Evolutionary conservation across 1,284 basidiomycete species (phyloP), one percentile per base, ranked within the genome.

Genomic region (Cystobasidium slooffiae): DNA sequence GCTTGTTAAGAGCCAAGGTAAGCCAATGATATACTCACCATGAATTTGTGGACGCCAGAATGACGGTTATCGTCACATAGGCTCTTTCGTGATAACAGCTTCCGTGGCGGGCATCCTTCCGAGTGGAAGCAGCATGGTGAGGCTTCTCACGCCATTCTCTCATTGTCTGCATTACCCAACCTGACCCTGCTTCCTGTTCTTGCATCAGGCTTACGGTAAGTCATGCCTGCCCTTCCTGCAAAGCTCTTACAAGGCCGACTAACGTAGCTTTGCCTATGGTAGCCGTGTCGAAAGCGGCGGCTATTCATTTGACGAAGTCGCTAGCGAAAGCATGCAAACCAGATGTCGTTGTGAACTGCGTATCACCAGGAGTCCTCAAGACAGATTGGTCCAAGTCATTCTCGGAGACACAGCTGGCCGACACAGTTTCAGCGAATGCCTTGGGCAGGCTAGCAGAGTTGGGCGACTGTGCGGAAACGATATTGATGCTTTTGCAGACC

Each of bases 41-140:
- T 8, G 64, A 52, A 24, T 10, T 47, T 16, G 18, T 4, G 22
- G 1, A 20, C 14, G 16, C 18, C 20, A 1, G 20, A 39, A 8
- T 47, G 37, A 1, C 46, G 31, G 31, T 31, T 31, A 31, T 49
- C n/a, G 46, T 12, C 3, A 49, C 12, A 14, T 4, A 68, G 78
- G 77, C 39, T 53, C 55, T 7, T 78, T 78, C 41, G 51, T 78
- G 56, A 77, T 78, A 62, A 76, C 75, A 12, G 75, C 78, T 5
- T 68, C 62, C 5, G 75, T 75, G 6, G 77, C 78, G 1, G 78
- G 78, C 8, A 61, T 79, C 9, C 51, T 51, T 10, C 76, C 78
- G 0, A 61, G 68, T 22, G 77, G 78, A 6, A 76, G 75, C 66
- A 77, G 76, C 66, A 79, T 79, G 78, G 77, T 77, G 66, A 68